Percentiles rank a stretch among this genome's conserved stretches.
phyloP scores from a whole-genome alignment of 2,329 filamentous ascomycete species.

The Helicocarpus griseus region DNA sequence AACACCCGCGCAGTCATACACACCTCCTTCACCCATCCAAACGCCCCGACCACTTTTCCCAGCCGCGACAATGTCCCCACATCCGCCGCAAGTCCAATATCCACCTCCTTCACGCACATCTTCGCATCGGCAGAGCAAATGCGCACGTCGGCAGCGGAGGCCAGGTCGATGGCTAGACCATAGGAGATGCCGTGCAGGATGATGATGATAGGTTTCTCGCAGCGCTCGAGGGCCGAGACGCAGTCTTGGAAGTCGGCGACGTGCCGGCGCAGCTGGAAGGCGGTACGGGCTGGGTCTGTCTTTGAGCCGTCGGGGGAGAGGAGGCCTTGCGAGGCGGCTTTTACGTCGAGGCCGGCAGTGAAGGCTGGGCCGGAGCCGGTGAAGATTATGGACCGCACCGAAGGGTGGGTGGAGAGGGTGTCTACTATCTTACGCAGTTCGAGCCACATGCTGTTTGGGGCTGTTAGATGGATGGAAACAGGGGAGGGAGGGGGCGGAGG shows the following conservation, averaged over 20 bases:
- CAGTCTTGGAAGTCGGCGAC: constrained; percentile 73
- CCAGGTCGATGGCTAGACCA: constrained; percentile 64
- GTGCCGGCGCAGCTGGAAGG: constrained; percentile 53
- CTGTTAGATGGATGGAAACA: constrained; percentile 3
- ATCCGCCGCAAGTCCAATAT: constrained; percentile 41
- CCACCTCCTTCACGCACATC: constrained; percentile 40
- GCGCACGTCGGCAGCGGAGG: constrained; percentile 34
- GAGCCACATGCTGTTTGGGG: constrained; percentile 60
- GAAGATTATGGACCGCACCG: constrained; percentile 67
- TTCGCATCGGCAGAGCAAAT: constrained; percentile 26
- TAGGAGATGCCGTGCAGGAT: constrained; percentile 70
- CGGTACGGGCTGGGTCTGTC: constrained; percentile 55
- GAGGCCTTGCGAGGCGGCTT: constrained; percentile 51
- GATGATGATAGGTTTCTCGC: constrained; percentile 83
- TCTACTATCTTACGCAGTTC: constrained; percentile 66
- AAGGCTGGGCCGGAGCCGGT: constrained; percentile 80
- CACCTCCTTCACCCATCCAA: constrained; percentile 41
- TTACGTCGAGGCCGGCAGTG: constrained; percentile 75
- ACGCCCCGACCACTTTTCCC: constrained; percentile 37
- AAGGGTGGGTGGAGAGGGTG: constrained; percentile 59
- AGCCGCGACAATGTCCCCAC: constrained; percentile 38
- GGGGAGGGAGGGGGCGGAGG: not conserved
- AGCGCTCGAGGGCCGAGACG: constrained; percentile 67
- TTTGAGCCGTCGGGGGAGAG: constrained; percentile 24
- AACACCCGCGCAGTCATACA: constrained; percentile 35